Evolutionary conservation across 169 alveolate species (phyloP), one percentile per base, ranked within the genome.

Genomic region (Plasmodium billcollinsi): DNA sequence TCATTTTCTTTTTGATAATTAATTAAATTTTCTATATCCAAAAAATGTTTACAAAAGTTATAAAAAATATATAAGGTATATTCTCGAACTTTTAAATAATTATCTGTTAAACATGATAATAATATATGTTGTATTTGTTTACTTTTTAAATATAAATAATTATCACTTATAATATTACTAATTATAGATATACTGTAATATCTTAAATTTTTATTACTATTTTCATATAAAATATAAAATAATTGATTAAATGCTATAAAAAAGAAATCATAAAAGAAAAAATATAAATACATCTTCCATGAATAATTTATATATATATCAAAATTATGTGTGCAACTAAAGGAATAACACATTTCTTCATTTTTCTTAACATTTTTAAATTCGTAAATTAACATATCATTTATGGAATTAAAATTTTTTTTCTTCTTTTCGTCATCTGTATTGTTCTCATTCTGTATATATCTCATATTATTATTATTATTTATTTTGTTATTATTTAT

Each of bases 121-220:
- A 86, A 33, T 59, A 86, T 86, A 21, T 61, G 62, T 61, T 86
- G 92, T 9, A 71, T 86, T 2, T 86, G 83, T 29, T 72, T 86
- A 63, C 92, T 61, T 29, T 86, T 86, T 45, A 86, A 20, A 56
- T 86, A 86, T 24, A 86, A 56, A 56, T 86, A 86, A 54, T 86
- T 86, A 1, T 86, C 88, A 61, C 50, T 86, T 61, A 86, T 86
- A 71, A 86, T 86, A 56, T 86, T 61, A 43, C 50, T 70, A 43
- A 86, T 72, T 71, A 73, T 86, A 11, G 86, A 73, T n/a, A 86
- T 86, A 47, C 92, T 72, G n/a, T 86, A 86, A 18, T 86, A 86
- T 29, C 92, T 71, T 47, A 86, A 66, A 26, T 86, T 86, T 47
- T 72, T 86, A 74, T 72, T 86, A 26, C 58, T 74, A 45, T 86